phyloP scores from a whole-genome alignment of 2,329 filamentous ascomycete genomes.

The Diaporthe ampelina region DNA sequence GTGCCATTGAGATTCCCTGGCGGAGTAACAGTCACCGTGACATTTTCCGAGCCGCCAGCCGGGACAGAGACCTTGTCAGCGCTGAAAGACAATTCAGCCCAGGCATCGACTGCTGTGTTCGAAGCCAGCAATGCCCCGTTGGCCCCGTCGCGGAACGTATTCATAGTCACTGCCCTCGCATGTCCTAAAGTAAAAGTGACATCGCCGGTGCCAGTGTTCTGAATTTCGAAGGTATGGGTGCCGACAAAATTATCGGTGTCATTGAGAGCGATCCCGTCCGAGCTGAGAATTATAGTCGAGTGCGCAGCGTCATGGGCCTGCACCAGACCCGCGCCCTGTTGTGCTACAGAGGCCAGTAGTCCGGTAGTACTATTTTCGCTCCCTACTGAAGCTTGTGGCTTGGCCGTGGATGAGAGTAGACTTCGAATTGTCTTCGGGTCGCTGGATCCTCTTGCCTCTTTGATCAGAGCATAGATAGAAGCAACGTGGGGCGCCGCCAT shows the following conservation, averaged over 20 bases:
- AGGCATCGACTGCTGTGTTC: slow-evolving; percentile 41
- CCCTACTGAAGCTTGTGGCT: slow-evolving; percentile 18
- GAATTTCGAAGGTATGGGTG: slow-evolving; percentile 18
- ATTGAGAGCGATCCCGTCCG: slow-evolving; percentile 18
- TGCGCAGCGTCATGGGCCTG: slow-evolving; percentile 21
- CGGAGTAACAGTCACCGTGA: slow-evolving; percentile 48
- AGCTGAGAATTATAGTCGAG: slow-evolving; percentile 14
- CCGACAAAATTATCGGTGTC: slow-evolving; percentile 23
- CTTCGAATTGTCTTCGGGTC: slow-evolving; percentile 11
- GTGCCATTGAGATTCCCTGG: slow-evolving; percentile 47
- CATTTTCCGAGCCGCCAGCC: slow-evolving; percentile 43
- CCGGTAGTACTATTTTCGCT: neutral
- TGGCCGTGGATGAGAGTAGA: slow-evolving; percentile 27
- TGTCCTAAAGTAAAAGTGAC: slow-evolving; percentile 15
- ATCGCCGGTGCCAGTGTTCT: neutral
- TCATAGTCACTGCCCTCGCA: slow-evolving; percentile 13
- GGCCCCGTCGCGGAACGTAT: slow-evolving; percentile 14
- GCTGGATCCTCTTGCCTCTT: slow-evolving; percentile 6
- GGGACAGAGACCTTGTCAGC: slow-evolving; percentile 45
- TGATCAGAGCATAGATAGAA: slow-evolving; percentile 16
- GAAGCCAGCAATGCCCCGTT: slow-evolving; percentile 6
- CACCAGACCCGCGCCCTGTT: slow-evolving; percentile 30
- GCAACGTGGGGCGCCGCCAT: slow-evolving; percentile 24
- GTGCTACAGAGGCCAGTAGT: slow-evolving; percentile 26
- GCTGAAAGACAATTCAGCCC: slow-evolving; percentile 41